Evolutionary conservation across 257 asterid species (phyloP).

Genomic region (Echium plantagineum): DNA sequence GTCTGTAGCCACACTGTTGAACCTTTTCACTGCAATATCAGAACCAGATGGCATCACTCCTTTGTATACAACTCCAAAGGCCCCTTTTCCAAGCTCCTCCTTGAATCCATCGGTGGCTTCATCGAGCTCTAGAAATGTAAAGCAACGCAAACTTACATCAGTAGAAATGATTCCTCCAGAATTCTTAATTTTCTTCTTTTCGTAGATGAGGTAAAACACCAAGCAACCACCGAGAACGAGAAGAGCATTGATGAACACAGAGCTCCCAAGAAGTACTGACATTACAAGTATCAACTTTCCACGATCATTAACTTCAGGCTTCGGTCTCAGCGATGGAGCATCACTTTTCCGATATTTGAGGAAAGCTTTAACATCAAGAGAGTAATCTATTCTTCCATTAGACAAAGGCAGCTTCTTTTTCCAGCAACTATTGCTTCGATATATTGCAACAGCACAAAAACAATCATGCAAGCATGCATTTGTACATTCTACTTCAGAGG

Average conservation of each 20-base stretch:
- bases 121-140: constrained; percentile 13
- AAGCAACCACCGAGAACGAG: constrained; percentile 18
- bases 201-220: constrained; percentile 13
- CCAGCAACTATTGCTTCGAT: constrained; percentile 39
- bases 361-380: constrained; percentile 23
- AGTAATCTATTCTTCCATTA: constrained; percentile 33
- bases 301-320: constrained; percentile 3
- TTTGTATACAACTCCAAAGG: constrained; percentile 52
- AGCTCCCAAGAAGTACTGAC: constrained; percentile 39
- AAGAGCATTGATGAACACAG: constrained; percentile 28
- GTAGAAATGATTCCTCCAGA: neutral
- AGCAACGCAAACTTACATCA: constrained; percentile 13
- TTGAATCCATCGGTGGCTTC: constrained; percentile 20
- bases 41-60: constrained; percentile 20
- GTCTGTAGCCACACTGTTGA: constrained; percentile 31
- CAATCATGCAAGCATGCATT: constrained; percentile 42
- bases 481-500: constrained; percentile 14
- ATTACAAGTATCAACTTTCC: constrained; percentile 18
- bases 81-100: constrained; percentile 43
- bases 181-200: neutral
- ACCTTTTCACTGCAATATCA: constrained; percentile 40
- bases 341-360: constrained; percentile 29
- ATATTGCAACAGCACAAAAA: constrained; percentile 41
- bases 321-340: constrained; percentile 10
- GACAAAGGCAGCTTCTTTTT: constrained; percentile 67